Evolutionary conservation across 441 rosid species (phyloP), one percentile per base, ranked within the genome.

Genomic region (Pelargonium cotyledonis): DNA sequence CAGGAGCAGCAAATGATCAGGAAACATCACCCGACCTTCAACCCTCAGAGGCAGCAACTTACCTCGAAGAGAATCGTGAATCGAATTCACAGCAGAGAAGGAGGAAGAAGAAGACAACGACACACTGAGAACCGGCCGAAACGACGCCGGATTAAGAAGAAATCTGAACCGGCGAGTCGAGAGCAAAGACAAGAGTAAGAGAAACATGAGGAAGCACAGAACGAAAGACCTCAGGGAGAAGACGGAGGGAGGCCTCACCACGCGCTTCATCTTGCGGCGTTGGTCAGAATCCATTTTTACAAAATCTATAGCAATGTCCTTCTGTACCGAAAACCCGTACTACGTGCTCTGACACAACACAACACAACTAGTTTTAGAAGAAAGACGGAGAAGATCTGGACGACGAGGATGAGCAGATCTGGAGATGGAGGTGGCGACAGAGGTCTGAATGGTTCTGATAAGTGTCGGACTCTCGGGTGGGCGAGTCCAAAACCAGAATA

Each of bases 51-150:
- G 44, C 44, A 41, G 9, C 44, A 41, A 41, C 26, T 23, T 23
- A 23, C 26, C 1, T 23, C 26, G 26, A 23, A 23, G 26, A 5
- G 92, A 78, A 61, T 23, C 64, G 67, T 65, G 80, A 12, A 73
- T 18, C 15, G 86, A 78, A 70, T 78, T 83, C 0, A 78, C 81
- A 64, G 80, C 66, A 23, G 96, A 83, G 60, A n/a, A n/a, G n/a
- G n/a, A n/a, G n/a, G 62, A 79, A 71, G 79, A 78, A 0, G 90
- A 85, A 55, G 82, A 77, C 58, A 88, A 73, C 3, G 94, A 83
- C 18, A 88, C 85, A 26, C 79, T 79, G 41, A 89, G 85, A 63
- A 86, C 86, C 0, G 97, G 97, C 60, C 80, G 85, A 53, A 85
- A 76, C 41, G 93, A 82, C 63, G 65, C 80, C 8, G 85, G 68